Base-by-base conservation (phyloP, 2,329 filamentous ascomycete genomes). In the Fusarium acutatum region DNA sequence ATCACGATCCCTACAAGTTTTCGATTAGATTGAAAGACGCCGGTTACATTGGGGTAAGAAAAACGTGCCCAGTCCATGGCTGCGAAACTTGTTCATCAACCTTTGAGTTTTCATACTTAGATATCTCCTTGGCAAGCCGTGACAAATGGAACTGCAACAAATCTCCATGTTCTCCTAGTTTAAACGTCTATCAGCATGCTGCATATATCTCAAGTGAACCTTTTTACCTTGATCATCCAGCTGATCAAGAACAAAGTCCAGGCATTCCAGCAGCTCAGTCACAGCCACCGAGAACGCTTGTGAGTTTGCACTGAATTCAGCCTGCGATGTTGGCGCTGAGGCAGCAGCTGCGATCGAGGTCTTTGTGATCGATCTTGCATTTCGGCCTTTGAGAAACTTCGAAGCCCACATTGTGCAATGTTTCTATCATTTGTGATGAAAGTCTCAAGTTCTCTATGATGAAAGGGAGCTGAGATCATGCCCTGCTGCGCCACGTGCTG, bases 221-320 rank as follows among this genome's bases (percentile, higher is more conserved):
- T 26, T 0, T 26, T 22, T 13, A 76, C 75, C 74, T 50, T 77
- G 69, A 7, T 71, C 69, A 41, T 75, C 64, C 3, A 74, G 8
- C 28, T 74, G 62, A 17, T 77, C 75, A 28, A 78, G 70, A 1
- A 78, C 68, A 54, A 78, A 78, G 5, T 76, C 76, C 3, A 78
- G 56, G 8, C 70, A 63, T 41, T 77, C 67, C 0, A 69, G 35
- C 26, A 77, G 43, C 54, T 77, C 75, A 7, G 71, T 74, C 15
- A 74, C 64, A 12, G 74, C 75, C 6, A 72, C 71, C 4, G 71
- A 66, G 26, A 68, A 73, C 5, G 76, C 76, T 32, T 67, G 69
- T 9, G 68, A 73, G 38, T 78, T 78, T 17, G 74, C 70, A 40
- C 76, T 77, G 5, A 60, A 67, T 13, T 67, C 67, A 6, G 41